A percentile compares a stretch with the other conserved stretches of the same genome.
phyloP scores from a whole-genome alignment of 2,329 filamentous ascomycete genomes.

The Penicillium occitanis region DNA sequence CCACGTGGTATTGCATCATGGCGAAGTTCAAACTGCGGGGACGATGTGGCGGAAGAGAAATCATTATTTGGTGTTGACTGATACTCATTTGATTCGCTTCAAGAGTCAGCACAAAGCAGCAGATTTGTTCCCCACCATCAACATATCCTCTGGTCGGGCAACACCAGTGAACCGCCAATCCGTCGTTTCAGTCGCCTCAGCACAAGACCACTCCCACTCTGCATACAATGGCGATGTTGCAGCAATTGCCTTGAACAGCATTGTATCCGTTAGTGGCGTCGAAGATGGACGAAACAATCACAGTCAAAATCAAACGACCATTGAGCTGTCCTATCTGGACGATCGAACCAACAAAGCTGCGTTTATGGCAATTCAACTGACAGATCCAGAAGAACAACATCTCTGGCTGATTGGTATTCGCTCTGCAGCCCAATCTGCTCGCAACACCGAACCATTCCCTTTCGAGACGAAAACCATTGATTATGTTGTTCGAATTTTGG shows the following conservation, averaged over 20 bases:
- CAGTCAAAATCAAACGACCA: conserved; percentile 54
- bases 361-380: conserved; percentile 63
- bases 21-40: conserved; percentile 68
- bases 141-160: conserved; percentile 39
- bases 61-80: conserved; percentile 70
- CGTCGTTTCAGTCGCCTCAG: conserved; percentile 59
- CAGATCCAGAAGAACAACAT: conserved; percentile 64
- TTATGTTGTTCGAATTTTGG: conserved; percentile 61
- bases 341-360: conserved; percentile 62
- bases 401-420: conserved; percentile 65
- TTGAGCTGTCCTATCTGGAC: conserved; percentile 68
- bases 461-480: conserved; percentile 62
- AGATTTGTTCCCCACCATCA: conserved; percentile 60
- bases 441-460: conserved; percentile 52
- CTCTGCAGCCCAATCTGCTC: conserved; percentile 57
- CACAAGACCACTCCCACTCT: conserved; percentile 61
- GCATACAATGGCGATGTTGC: conserved; percentile 56
- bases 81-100: conserved; percentile 66
- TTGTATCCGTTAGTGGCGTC: conserved; percentile 65
- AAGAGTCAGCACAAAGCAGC: conserved; percentile 66
- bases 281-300: conserved; percentile 61
- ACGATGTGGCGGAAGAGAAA: conserved; percentile 71
- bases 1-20: conserved; percentile 61
- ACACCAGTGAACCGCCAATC: conserved; percentile 56
- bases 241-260: conserved; percentile 61